Evolutionary conservation across 2,329 filamentous ascomycete species (phyloP).

Genomic region (Hypoxylon sp.): DNA sequence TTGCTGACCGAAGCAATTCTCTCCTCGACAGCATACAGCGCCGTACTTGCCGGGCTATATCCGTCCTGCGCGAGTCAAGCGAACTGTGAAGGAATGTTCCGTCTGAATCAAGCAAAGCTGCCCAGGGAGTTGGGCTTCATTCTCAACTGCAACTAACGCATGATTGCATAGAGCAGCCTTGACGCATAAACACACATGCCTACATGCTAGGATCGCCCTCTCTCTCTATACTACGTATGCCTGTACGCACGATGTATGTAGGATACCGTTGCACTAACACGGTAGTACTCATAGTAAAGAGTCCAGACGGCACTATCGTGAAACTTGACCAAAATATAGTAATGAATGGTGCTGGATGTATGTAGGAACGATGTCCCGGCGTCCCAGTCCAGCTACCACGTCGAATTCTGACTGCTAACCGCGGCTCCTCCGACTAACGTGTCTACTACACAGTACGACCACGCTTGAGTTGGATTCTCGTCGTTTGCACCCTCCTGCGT

Average conservation of each 20-base stretch:
- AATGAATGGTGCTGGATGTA: slow-evolving; percentile 15
- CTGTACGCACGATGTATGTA: no score
- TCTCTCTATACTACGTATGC: no score
- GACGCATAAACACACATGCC: slow-evolving; percentile 28
- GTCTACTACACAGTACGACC: background rate
- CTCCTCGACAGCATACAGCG: background rate
- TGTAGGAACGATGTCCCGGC: slow-evolving; percentile 8
- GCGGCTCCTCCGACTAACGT: background rate
- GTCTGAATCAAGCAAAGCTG: slow-evolving; percentile 34
- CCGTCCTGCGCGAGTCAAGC: slow-evolving; percentile 31
- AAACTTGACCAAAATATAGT: slow-evolving; percentile 14
- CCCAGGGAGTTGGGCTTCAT: slow-evolving; percentile 34
- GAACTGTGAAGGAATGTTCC: slow-evolving; percentile 10
- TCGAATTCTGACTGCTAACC: slow-evolving; percentile 2
- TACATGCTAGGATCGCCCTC: slow-evolving; percentile 27
- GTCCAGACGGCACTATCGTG: slow-evolving; percentile 18
- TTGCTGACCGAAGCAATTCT: slow-evolving; percentile 2
- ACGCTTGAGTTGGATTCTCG: slow-evolving; percentile 2
- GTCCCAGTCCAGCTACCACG: slow-evolving; percentile 12
- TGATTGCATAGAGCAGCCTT: slow-evolving; percentile 33
- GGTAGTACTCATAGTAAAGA: slow-evolving; percentile 11
- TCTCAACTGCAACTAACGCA: slow-evolving; percentile 29
- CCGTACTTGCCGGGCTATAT: slow-evolving; percentile 20
- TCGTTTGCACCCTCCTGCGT: background rate
- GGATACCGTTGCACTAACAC: slow-evolving; percentile 17